These are phyloP conservation scores for Punica granatum DNA, from an alignment of 345 rosid species.

Conservation along the genomic window DNA sequence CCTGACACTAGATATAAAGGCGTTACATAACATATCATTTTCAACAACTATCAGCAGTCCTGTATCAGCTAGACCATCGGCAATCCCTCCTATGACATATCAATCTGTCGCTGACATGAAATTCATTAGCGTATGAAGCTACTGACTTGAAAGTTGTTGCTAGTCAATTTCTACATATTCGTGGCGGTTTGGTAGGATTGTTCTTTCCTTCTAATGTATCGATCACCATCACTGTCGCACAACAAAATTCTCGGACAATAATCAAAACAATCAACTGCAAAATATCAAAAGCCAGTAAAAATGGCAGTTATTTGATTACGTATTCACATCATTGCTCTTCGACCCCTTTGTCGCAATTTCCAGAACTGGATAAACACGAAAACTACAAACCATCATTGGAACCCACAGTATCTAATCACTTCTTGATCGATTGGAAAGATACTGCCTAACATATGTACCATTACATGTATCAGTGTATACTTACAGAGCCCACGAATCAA, in stretches of 20 bases:
- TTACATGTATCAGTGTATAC: background rate
- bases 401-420: background rate
- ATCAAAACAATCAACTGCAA: background rate
- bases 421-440: background rate
- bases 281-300: too few relatives aligned
- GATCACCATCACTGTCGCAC: background rate
- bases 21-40: background rate
- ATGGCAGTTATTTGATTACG: background rate
- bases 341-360: background rate
- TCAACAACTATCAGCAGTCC: background rate
- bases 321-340: background rate
- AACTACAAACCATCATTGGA: too few relatives aligned
- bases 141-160: too few relatives aligned
- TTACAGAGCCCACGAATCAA: constrained; percentile 10
- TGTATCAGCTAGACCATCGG: background rate
- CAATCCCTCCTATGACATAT: too few relatives aligned
- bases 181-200: background rate
- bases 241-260: background rate
- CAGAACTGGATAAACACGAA: background rate
- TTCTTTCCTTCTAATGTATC: background rate
- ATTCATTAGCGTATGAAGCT: too few relatives aligned
- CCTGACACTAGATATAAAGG: background rate
- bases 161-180: too few relatives aligned
- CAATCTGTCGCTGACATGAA: too few relatives aligned
- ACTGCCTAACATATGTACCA: background rate